A percentile compares a stretch with the other conserved stretches of the same genome.
Conservation (phyloP, 2,329 filamentous ascomycete genomes). For the Camillea tinctor region DNA sequence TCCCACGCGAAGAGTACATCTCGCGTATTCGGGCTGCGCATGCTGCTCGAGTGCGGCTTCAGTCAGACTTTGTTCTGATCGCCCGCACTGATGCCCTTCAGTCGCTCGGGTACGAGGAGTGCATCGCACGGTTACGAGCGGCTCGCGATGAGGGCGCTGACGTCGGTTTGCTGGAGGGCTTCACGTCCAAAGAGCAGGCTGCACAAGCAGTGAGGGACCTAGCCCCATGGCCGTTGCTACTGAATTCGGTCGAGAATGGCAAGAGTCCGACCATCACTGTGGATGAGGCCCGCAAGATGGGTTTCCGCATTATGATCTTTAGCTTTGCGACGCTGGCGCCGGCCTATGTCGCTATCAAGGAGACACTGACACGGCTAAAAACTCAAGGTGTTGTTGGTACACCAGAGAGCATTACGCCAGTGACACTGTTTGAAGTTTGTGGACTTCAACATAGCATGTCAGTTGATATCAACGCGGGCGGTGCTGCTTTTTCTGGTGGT, state of each 20-base stretch:
- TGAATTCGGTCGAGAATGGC: constrained; percentile 59
- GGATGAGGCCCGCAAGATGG: constrained; percentile 52
- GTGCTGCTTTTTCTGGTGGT: constrained; percentile 27
- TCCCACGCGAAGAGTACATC: constrained; percentile 48
- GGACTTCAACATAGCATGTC: constrained; percentile 32
- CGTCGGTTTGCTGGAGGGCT: constrained; percentile 59
- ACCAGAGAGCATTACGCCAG: constrained; percentile 28
- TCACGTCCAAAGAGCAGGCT: constrained; percentile 50
- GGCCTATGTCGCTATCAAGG: constrained; percentile 42
- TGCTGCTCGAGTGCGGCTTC: constrained; percentile 45
- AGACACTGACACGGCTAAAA: constrained; percentile 39
- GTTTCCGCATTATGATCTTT: constrained; percentile 60
- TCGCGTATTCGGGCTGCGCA: constrained; percentile 57
- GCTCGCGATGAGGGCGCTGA: constrained; percentile 58
- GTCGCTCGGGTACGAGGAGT: constrained; percentile 55
- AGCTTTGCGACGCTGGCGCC: constrained; percentile 49
- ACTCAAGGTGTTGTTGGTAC: constrained; percentile 30
- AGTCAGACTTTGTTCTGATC: constrained; percentile 62
- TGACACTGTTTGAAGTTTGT: constrained; percentile 33
- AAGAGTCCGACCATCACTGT: constrained; percentile 53
- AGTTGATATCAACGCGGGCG: constrained; percentile 30
- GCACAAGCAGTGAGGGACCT: constrained; percentile 42
- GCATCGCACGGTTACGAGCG: constrained; percentile 46
- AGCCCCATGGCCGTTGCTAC: constrained; percentile 44
- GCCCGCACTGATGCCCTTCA: constrained; percentile 63